Base-by-base conservation (phyloP, 257 asterid species). In the Solanum paucissectum region DNA sequence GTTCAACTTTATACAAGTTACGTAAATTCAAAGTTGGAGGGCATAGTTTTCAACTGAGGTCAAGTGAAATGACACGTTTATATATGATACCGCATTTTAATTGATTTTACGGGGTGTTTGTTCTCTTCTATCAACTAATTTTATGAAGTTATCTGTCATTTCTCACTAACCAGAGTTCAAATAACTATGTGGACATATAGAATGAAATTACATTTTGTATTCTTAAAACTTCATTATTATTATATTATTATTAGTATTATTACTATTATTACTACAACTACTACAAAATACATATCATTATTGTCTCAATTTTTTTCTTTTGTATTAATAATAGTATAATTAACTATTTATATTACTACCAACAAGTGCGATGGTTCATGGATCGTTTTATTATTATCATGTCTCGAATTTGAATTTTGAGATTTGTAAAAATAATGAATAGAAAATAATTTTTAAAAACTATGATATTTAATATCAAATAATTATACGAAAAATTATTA, bases 51-150 rank as follows among this genome's bases (percentile, higher is more conserved):
- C n/a, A 18, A n/a, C 0, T 55, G 64, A 6, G 64, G 64, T 55
- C n/a, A 1, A 55, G 0, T 55, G 18, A 55, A 55, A 55, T 7
- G n/a, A 55, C 0, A 55, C 0, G 3, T 6, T 18, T 55, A 55
- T 18, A 1, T 55, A 55, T 55, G 55, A 18, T 7, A 3, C 1
- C 4, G 2, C 4, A 62, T n/a, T 62, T 62, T n/a, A 62, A n/a
- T 11, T 62, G 12, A 4, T n/a, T 62, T 4, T 62, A n/a, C 0
- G 2, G 1, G 16, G 4, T 62, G 5, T 29, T n/a, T 62, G 5
- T n/a, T 62, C 4, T 10, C 14, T 9, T n/a, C 4, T 0, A n/a
- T n/a, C 32, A 5, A 62, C 1, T 29, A 1, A 3, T 60, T 60
- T 60, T 1, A 7, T 60, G 29, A 9, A 23, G 29, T 29, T 12